Conservation (phyloP, 257 asterid species). For the Vinca minor region DNA sequence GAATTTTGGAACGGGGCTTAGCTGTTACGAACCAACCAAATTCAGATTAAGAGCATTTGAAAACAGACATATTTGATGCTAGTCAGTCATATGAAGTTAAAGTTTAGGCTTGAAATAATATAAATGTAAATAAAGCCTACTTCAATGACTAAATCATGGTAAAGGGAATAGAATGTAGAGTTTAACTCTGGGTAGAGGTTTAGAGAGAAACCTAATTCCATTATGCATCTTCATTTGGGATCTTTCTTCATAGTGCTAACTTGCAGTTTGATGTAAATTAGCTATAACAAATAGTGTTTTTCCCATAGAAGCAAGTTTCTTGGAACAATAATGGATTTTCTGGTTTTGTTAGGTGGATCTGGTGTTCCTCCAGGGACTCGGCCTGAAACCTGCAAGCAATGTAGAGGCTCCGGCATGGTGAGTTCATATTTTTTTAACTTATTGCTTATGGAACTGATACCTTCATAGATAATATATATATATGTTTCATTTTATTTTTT, state of each 20-base stretch:
- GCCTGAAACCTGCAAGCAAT: constrained; percentile 87
- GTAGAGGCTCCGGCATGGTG: constrained; percentile 89
- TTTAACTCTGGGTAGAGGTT: background rate
- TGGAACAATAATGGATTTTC: constrained; percentile 1
- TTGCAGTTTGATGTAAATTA: background rate
- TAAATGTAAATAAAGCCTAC: background rate
- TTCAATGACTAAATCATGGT: background rate
- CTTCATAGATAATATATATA: background rate
- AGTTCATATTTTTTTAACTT: constrained; percentile 22
- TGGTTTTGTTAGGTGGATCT: constrained; percentile 61
- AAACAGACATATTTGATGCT: background rate
- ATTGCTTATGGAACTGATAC: background rate
- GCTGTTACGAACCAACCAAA: background rate
- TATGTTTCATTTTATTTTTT: background rate
- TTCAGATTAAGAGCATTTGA: background rate
- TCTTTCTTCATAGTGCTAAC: background rate
- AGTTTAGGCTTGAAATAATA: background rate
- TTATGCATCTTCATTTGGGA: too few relatives aligned
- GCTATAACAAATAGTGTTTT: background rate
- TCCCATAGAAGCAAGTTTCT: background rate
- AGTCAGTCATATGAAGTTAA: background rate
- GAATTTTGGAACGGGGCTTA: background rate
- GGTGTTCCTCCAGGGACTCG: constrained; percentile 98
- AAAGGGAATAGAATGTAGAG: background rate
- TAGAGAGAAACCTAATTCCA: background rate